Percentiles rank a stretch among this genome's conserved stretches.
Evolutionary conservation across 371 early-diverging fungal genomes (phyloP).

Genomic region (Mortierella sp.): DNA sequence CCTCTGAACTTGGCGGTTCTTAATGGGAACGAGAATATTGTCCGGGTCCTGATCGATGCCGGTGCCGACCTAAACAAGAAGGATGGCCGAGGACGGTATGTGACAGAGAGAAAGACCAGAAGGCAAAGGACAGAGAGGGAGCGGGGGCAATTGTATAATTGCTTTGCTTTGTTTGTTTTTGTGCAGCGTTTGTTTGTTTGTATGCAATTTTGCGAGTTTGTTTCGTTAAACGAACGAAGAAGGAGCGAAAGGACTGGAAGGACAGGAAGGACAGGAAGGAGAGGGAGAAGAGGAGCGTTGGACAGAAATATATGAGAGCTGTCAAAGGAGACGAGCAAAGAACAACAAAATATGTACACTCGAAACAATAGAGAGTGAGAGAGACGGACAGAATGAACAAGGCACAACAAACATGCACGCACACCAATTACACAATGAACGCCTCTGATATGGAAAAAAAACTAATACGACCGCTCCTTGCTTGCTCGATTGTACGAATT

Average conservation of each 20-base stretch:
- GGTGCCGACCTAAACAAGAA: constrained; percentile 75
- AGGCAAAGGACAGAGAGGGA: too few species aligned
- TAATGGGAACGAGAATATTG: constrained; percentile 74
- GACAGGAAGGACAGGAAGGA: background rate
- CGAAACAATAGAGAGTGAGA: background rate
- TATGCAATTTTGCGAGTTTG: background rate
- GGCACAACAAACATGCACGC: background rate
- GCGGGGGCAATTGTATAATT: too few species aligned
- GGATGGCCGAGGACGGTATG: constrained; percentile 80
- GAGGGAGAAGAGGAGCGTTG: background rate
- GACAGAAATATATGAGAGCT: constrained; percentile 1
- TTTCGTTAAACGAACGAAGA: constrained; percentile 7
- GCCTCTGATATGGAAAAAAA: too few species aligned
- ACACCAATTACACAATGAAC: too few species aligned
- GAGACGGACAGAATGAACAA: background rate
- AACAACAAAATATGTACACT: background rate
- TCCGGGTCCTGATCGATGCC: constrained; percentile 66
- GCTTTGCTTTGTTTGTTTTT: background rate
- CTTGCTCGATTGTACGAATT: background rate
- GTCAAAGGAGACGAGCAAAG: constrained; percentile 22
- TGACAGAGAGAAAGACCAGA: too few species aligned
- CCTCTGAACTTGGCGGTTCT: constrained; percentile 80
- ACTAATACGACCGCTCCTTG: too few species aligned
- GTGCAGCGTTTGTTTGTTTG: background rate
- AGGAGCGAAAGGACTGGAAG: too few species aligned